Conservation (phyloP, 2,329 filamentous ascomycete species). For the Ceratocystis ficicola region DNA sequence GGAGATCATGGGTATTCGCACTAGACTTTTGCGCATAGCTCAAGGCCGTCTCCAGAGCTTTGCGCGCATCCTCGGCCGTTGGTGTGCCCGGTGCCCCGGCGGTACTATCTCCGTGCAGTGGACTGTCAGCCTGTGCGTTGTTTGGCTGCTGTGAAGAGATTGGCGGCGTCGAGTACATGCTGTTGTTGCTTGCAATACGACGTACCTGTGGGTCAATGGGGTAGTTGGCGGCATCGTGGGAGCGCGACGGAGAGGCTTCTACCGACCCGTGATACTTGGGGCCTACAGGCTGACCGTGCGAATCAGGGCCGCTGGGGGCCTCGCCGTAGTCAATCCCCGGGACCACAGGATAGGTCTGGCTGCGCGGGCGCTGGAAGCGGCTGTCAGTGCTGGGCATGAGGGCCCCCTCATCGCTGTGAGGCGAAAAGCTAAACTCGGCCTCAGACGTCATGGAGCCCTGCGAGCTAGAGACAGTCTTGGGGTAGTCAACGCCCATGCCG, state of each 20-base stretch:
- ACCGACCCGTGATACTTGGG: not conserved
- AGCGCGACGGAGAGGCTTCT: conserved; percentile 19
- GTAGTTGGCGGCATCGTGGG: not conserved
- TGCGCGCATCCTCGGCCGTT: conserved; percentile 22
- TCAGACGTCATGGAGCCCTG: conserved; percentile 60
- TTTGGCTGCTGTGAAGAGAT: conserved; percentile 29
- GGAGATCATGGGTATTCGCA: conserved; percentile 17
- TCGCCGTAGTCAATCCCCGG: conserved; percentile 48
- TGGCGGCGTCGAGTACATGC: conserved; percentile 11
- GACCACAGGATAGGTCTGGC: conserved; percentile 66
- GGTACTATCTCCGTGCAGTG: not conserved
- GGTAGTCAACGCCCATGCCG: not conserved
- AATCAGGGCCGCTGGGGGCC: conserved; percentile 17
- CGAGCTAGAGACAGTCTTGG: not conserved
- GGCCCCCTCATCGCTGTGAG: conserved; percentile 55
- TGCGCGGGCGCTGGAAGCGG: conserved; percentile 61
- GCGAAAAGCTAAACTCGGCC: conserved; percentile 62
- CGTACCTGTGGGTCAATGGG: conserved; percentile 9
- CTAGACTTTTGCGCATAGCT: conserved; percentile 21
- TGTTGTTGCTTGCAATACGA: conserved; percentile 18
- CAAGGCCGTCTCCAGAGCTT: conserved; percentile 21
- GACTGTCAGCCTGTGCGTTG: conserved; percentile 28
- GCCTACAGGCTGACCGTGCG: not conserved
- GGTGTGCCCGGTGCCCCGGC: not conserved
- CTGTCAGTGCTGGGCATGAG: conserved; percentile 39